Percentiles rank a stretch among this genome's conserved stretches.
phyloP scores from a whole-genome alignment of 2,329 filamentous ascomycete genomes.

The Venturia oleaginea region DNA sequence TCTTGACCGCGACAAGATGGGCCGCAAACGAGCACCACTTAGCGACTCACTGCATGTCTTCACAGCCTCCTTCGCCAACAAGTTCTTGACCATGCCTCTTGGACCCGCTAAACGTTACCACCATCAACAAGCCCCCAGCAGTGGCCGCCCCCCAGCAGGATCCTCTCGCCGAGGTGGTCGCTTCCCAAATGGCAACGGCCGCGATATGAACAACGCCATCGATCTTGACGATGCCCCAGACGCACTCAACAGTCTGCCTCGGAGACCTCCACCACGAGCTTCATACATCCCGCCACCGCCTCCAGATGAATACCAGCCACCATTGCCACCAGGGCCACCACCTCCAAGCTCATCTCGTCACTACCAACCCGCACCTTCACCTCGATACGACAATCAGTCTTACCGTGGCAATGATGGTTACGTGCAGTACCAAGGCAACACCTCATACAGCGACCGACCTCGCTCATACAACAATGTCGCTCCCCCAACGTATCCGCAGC shows the following conservation, averaged over 20 bases:
- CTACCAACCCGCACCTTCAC: neutral
- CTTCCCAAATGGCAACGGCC: neutral
- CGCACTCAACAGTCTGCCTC: neutral
- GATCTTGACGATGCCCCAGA: neutral
- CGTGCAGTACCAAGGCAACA: neutral
- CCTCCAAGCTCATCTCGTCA: neutral
- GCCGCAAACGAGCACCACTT: neutral
- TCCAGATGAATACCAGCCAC: neutral
- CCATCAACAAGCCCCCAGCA: neutral
- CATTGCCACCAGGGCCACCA: conserved; percentile 2
- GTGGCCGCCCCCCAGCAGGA: neutral
- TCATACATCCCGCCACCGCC: neutral
- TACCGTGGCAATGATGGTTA: neutral
- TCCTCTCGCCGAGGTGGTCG: neutral
- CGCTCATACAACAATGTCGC: conserved; percentile 2
- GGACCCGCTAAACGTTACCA: neutral
- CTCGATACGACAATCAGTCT: neutral
- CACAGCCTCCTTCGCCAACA: neutral
- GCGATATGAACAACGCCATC: neutral
- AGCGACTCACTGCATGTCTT: conserved; percentile 1
- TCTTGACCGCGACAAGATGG: conserved; percentile 5
- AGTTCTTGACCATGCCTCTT: neutral
- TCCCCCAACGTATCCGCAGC: neutral
- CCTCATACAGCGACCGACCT: neutral
- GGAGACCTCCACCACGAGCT: neutral